These are phyloP conservation scores for Scutellaria minor DNA, from an alignment of 257 asterid species.

Conservation along the genomic window DNA sequence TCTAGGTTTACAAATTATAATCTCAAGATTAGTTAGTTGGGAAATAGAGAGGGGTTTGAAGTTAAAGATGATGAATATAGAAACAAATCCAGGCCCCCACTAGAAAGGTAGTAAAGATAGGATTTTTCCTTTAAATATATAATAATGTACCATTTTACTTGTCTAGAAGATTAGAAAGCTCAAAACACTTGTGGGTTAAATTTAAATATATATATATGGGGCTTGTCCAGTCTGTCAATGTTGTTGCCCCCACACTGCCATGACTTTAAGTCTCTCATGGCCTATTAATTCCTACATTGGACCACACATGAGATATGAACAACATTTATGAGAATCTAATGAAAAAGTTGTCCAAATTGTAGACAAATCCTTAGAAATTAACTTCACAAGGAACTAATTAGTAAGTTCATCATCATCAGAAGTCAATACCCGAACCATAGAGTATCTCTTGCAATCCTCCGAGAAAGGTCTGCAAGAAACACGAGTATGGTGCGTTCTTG, in stretches of 20 bases:
- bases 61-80: background rate
- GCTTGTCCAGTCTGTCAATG: slow-evolving; percentile 37
- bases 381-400: background rate
- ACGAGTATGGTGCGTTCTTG: slow-evolving; percentile 57
- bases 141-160: background rate
- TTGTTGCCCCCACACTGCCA: slow-evolving; percentile 51
- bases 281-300: slow-evolving; percentile 49
- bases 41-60: background rate
- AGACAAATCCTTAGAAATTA: slow-evolving; percentile 29
- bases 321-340: slow-evolving; percentile 4
- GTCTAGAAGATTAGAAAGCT: background rate
- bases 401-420: slow-evolving; percentile 39
- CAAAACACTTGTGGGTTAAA: slow-evolving; percentile 9
- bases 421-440: slow-evolving; percentile 99
- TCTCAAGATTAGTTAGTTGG: too few relatives aligned
- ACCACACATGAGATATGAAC: slow-evolving; percentile 44
- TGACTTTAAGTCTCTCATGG: slow-evolving; percentile 51
- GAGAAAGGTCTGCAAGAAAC: slow-evolving; percentile 31
- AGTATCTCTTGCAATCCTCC: slow-evolving; percentile 45
- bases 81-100: slow-evolving; percentile 16
- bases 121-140: background rate
- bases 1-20: too few relatives aligned
- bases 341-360: slow-evolving; percentile 28
- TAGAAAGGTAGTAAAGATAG: background rate
- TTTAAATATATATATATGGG: background rate